Conservation (phyloP, 257 asterid species). For the Orobanche coerulescens region DNA sequence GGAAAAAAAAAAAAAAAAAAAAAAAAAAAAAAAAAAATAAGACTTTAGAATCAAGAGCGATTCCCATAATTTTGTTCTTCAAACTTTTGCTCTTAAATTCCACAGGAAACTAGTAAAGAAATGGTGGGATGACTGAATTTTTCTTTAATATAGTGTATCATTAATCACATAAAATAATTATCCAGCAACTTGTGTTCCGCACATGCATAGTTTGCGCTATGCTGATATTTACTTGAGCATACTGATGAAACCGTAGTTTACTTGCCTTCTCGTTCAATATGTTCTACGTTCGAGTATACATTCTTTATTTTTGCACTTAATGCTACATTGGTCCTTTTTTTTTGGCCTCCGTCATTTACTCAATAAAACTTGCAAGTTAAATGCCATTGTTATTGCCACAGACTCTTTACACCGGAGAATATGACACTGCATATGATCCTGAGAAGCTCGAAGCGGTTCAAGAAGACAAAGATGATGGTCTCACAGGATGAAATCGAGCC, state of each 20-base stretch:
- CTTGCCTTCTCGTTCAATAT: neutral
- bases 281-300: too few species aligned
- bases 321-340: too few species aligned
- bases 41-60: neutral
- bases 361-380: neutral
- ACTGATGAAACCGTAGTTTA: neutral
- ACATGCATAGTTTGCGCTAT: neutral
- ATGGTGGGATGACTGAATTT: neutral
- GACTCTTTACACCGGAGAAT: conserved; percentile 24
- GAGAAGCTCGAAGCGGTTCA: conserved; percentile 63
- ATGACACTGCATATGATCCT: conserved; percentile 46
- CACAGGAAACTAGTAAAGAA: neutral
- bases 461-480: conserved; percentile 53
- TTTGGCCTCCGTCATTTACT: neutral
- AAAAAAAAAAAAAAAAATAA: neutral
- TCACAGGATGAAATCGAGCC: conserved; percentile 36
- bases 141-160: neutral
- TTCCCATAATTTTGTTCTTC: neutral
- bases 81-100: neutral
- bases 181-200: neutral
- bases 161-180: neutral
- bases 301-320: neutral
- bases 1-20: too few species aligned
- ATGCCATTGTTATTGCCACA: conserved; percentile 28
- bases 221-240: neutral